Percentiles rank a stretch among this genome's conserved stretches.
phyloP scores from a whole-genome alignment of 1,284 basidiomycete species.

The Austropuccinia psidii region DNA sequence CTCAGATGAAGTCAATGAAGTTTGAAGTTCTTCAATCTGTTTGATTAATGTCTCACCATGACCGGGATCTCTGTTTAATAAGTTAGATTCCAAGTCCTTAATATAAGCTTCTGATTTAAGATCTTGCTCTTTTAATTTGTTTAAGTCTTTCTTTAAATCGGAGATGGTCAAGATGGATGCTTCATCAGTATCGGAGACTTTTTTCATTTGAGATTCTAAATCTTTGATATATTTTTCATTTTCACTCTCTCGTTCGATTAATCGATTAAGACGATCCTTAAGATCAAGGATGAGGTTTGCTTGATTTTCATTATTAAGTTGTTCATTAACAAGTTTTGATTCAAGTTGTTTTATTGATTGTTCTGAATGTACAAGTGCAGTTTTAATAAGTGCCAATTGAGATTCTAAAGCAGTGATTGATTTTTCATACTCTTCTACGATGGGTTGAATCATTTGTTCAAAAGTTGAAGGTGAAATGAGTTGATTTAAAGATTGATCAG shows the following conservation, averaged over 20 bases:
- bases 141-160: conserved; percentile 74
- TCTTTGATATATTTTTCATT: conserved; percentile 90
- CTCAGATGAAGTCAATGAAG: conserved; percentile 62
- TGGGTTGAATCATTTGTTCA: conserved; percentile 24
- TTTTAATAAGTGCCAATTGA: conserved; percentile 78
- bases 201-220: conserved; percentile 78
- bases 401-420: conserved; percentile 92
- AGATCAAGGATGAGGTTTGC: conserved; percentile 73
- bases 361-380: conserved; percentile 78
- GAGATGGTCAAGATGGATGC: conserved; percentile 66
- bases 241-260: conserved; percentile 77
- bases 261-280: conserved; percentile 65
- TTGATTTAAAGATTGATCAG: neutral
- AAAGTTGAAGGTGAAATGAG: neutral
- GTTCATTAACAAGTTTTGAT: conserved; percentile 53
- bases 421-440: conserved; percentile 84
- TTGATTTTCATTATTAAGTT: conserved; percentile 65
- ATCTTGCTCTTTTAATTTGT: conserved; percentile 68
- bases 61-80: conserved; percentile 65
- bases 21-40: conserved; percentile 71
- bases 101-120: conserved; percentile 69
- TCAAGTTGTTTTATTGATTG: conserved; percentile 83
- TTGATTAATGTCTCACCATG: conserved; percentile 61
- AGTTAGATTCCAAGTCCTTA: conserved; percentile 73
- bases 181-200: conserved; percentile 67